These are phyloP conservation scores for Cladochytrium replicatum DNA, from an alignment of 192 early-diverging fungal species.

Conservation along the genomic window DNA sequence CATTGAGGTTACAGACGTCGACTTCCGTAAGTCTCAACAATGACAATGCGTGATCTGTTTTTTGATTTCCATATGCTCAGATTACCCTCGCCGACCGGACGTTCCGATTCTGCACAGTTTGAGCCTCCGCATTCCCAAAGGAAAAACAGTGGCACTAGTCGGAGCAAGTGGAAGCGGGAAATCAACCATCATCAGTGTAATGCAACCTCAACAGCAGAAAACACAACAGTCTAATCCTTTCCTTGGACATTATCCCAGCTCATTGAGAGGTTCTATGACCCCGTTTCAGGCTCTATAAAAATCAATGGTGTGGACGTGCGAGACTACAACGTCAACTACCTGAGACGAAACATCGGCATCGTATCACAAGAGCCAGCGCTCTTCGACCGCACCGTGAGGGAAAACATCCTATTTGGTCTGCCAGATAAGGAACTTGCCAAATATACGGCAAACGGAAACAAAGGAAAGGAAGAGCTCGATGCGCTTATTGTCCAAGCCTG, in stretches of 20 bases:
- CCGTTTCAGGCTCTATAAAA: slow-evolving; percentile 36
- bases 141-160: slow-evolving; percentile 74
- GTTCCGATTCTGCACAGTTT: slow-evolving; percentile 49
- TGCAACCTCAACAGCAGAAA: neutral
- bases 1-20: slow-evolving; percentile 33
- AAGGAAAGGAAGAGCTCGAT: slow-evolving; percentile 21
- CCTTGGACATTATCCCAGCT: too few species aligned
- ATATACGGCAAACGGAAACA: too few species aligned
- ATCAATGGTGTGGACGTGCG: slow-evolving; percentile 70
- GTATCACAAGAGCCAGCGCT: slow-evolving; percentile 75
- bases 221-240: neutral
- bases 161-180: slow-evolving; percentile 74
- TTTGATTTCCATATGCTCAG: too few species aligned
- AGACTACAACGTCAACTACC: slow-evolving; percentile 68
- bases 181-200: slow-evolving; percentile 54
- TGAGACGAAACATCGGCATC: slow-evolving; percentile 78
- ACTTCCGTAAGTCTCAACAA: too few species aligned
- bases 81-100: slow-evolving; percentile 54
- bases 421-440: too few species aligned
- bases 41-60: neutral
- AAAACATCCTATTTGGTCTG: too few species aligned
- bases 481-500: slow-evolving; percentile 26
- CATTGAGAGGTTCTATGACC: slow-evolving; percentile 38
- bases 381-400: slow-evolving; percentile 57
- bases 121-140: slow-evolving; percentile 46